Percentiles rank a stretch among this genome's conserved stretches.
Evolutionary conservation across 2,329 filamentous ascomycete species (phyloP).

Genomic region (Aaosphaeria pasadenensis): DNA sequence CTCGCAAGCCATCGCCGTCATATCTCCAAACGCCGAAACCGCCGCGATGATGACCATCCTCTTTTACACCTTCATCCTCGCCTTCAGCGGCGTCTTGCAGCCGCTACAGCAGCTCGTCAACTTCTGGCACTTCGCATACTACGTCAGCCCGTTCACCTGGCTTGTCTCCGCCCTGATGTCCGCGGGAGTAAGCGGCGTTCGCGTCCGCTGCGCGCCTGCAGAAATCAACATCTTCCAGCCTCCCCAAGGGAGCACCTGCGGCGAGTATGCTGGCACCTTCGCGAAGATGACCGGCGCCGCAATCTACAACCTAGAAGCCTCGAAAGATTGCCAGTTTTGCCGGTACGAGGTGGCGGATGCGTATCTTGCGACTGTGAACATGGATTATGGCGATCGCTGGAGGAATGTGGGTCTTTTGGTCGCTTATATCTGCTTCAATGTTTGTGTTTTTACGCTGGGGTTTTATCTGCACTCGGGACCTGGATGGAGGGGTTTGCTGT

Average conservation of each 20-base stretch:
- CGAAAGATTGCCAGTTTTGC: constrained; percentile 2
- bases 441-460: background rate
- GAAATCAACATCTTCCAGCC: constrained; percentile 66
- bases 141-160: constrained; percentile 75
- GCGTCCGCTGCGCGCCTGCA: constrained; percentile 61
- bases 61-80: constrained; percentile 48
- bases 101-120: constrained; percentile 57
- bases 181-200: constrained; percentile 62
- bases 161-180: constrained; percentile 68
- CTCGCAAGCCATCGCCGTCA: constrained; percentile 69
- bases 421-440: constrained; percentile 44
- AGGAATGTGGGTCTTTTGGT: constrained; percentile 56
- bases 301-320: constrained; percentile 2
- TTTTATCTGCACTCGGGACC: background rate
- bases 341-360: background rate
- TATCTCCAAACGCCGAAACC: constrained; percentile 67
- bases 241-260: constrained; percentile 44
- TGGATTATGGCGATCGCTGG: constrained; percentile 14
- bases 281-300: background rate
- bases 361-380: constrained; percentile 1
- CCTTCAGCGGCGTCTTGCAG: constrained; percentile 58
- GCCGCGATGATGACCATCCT: constrained; percentile 62
- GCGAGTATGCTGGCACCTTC: constrained; percentile 28
- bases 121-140: constrained; percentile 81
- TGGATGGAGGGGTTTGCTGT: background rate